phyloP scores from a whole-genome alignment of 2,329 filamentous ascomycete genomes.

The Eutypella sp. region DNA sequence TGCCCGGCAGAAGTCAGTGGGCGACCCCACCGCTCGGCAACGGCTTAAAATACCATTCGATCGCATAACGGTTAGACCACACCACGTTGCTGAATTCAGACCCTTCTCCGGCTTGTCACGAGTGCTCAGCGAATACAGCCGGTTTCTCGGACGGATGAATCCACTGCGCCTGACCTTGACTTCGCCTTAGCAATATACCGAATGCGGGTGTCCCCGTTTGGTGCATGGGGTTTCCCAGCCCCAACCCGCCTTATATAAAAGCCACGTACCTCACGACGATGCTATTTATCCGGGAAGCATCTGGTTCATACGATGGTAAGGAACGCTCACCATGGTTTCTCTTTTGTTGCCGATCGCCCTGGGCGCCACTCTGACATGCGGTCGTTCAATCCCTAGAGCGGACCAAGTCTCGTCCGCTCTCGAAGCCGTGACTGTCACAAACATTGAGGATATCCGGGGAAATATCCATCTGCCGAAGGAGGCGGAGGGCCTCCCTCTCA shows the following conservation, averaged over 20 bases:
- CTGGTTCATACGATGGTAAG: not conserved
- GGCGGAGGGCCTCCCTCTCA: constrained; percentile 25
- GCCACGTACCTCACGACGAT: not conserved
- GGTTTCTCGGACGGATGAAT: not conserved
- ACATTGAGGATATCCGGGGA: constrained; percentile 33
- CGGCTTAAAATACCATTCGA: not conserved
- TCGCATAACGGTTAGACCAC: not conserved
- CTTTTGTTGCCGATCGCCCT: not conserved
- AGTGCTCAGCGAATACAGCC: not conserved
- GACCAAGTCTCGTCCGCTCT: constrained; percentile 8
- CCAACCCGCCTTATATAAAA: not conserved
- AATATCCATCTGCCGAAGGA: constrained; percentile 31
- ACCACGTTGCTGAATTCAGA: not conserved
- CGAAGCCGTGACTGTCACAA: constrained; percentile 22
- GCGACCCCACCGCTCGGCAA: not conserved
- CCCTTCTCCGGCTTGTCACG: not conserved
- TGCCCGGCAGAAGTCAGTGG: not conserved
- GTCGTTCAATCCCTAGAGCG: not conserved
- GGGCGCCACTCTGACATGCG: not conserved
- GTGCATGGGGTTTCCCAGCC: not conserved
- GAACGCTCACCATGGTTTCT: not conserved
- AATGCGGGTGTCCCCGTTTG: not conserved
- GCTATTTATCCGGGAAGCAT: not conserved
- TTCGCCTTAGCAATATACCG: not conserved
- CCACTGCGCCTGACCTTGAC: not conserved